Conservation (phyloP, 2,329 filamentous ascomycete species). For the Talaromyces sp. region DNA sequence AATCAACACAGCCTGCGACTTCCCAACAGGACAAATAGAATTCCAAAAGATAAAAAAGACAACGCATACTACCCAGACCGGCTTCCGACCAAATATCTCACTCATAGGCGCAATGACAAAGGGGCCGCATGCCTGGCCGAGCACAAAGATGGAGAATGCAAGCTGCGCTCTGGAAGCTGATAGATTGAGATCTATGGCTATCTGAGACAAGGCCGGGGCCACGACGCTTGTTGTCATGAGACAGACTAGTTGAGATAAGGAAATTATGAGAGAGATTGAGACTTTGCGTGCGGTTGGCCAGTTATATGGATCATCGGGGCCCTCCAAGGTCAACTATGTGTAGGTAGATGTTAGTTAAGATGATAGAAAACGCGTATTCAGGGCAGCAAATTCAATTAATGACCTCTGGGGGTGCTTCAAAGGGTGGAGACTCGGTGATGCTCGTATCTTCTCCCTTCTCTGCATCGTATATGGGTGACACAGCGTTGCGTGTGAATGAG, state of each 20-base stretch:
- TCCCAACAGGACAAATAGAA: constrained; percentile 62
- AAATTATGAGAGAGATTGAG: constrained; percentile 48
- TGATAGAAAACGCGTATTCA: background rate
- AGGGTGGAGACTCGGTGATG: background rate
- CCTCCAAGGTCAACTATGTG: constrained; percentile 49
- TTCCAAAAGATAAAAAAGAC: constrained; percentile 59
- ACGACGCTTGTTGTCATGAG: constrained; percentile 39
- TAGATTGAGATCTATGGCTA: constrained; percentile 48
- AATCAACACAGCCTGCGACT: constrained; percentile 54
- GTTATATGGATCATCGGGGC: constrained; percentile 59
- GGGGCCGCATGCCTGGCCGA: constrained; percentile 60
- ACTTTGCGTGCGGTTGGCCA: constrained; percentile 52
- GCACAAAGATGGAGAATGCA: constrained; percentile 61
- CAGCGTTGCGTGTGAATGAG: background rate
- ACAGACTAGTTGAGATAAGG: constrained; percentile 35
- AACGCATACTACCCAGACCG: constrained; percentile 57
- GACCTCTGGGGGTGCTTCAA: background rate
- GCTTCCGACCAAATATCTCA: constrained; percentile 62
- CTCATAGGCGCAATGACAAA: constrained; percentile 58
- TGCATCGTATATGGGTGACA: background rate
- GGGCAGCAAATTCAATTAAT: background rate
- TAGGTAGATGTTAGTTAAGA: background rate
- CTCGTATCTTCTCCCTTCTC: constrained; percentile 4
- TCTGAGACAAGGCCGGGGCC: constrained; percentile 39
- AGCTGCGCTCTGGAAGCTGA: constrained; percentile 44